Conservation (phyloP, 202 grass and related monocot species). For the Digitaria exilis region DNA sequence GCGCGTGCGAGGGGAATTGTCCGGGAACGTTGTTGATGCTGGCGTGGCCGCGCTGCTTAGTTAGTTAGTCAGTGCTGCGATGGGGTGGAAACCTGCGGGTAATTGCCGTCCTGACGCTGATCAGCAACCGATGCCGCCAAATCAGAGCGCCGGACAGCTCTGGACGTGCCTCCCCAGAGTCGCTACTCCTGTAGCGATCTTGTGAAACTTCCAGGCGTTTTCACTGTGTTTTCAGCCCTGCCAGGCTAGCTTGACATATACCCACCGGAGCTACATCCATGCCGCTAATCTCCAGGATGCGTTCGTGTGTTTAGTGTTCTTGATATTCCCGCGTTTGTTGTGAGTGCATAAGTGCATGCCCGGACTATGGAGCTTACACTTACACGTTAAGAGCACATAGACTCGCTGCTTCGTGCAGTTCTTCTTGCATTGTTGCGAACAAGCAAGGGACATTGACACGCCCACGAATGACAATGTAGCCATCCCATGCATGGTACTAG, state of each 20-base stretch:
- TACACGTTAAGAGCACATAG: not conserved
- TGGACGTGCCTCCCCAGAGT: not conserved
- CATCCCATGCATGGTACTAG: not conserved
- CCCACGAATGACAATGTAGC: not conserved
- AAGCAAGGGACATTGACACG: not conserved
- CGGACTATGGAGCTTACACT: not conserved
- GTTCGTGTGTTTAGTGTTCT: not conserved
- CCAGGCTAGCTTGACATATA: too few species aligned
- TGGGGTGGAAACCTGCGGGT: not conserved
- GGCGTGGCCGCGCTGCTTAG: not conserved
- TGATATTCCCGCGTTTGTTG: too few species aligned
- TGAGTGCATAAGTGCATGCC: too few species aligned
- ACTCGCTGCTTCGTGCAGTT: not conserved
- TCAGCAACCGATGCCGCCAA: not conserved
- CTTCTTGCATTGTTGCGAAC: not conserved
- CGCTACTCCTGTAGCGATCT: not conserved
- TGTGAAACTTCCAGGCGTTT: not conserved
- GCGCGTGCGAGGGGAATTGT: not conserved
- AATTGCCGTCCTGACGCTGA: not conserved
- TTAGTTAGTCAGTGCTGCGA: not conserved
- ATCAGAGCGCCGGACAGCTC: not conserved
- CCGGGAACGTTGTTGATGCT: not conserved
- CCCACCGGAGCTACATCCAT: not conserved
- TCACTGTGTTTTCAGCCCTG: not conserved
- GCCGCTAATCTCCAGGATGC: not conserved